Evolutionary conservation across 2,329 filamentous ascomycete genomes (phyloP), one percentile per base, ranked within the genome.

Genomic region (Gnomoniopsis smithogilvyi): DNA sequence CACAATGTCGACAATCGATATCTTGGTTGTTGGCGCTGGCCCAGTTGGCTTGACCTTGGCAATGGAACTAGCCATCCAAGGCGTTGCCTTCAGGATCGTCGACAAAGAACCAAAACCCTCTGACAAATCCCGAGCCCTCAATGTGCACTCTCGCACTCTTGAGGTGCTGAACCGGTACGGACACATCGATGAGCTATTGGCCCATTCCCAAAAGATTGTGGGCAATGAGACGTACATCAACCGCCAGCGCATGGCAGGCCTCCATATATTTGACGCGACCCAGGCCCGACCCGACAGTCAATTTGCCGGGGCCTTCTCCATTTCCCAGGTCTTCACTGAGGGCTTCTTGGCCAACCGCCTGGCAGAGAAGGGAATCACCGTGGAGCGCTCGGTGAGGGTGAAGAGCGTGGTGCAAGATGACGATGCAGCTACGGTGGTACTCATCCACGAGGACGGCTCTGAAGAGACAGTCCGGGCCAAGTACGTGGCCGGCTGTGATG

Each of bases 141-240:
- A 74, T 11, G 67, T 83, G 6, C 81, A 83, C 58, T 71, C 78
- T 14, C 76, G 80, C 10, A 79, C 76, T 1, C 65, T 81, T 10
- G 81, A 84, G 64, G 69, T 82, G 24, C 74, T 82, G 52, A 73
- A 73, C 50, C 79, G 80, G 43, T 73, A 82, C 48, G 69, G 68
- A 41, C 68, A 69, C 6, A 67, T 72, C 8, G 68, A 74, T 12
- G 67, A 67, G 3, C 64, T 80, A 26, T 48, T 78, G 2, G 60
- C 64, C 1, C 65, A 66, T 6, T 77, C 78, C 19, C 72, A 72
- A 49, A 64, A 71, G 19, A 67, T 74, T n/a, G 62, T 63, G 15
- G 76, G 74, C 11, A 68, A 73, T 10, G 72, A 73, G 12, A 58
- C 79, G 14, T 77, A 73, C 57, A 66, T 73, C 54, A 69, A 74